A percentile compares a stretch with the other conserved stretches of the same genome.
phyloP scores from a whole-genome alignment of 495 filamentous ascomycete genomes.

The Lasiosphaeria ovina region DNA sequence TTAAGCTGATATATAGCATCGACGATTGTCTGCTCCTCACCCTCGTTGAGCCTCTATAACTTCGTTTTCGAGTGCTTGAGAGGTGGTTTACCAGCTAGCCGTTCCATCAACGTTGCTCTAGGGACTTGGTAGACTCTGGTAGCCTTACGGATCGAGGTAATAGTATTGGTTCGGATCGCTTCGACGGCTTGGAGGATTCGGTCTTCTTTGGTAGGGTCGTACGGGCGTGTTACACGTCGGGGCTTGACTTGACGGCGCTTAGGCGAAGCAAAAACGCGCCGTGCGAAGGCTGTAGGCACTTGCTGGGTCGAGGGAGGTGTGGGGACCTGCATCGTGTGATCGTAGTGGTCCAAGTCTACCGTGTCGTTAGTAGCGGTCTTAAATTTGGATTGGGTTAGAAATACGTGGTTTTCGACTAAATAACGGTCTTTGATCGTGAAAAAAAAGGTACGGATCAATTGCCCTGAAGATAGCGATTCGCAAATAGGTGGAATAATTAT shows the following conservation, averaged over 20 bases:
- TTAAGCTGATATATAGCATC: constrained; percentile 1
- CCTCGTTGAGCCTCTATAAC: background rate
- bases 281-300: background rate
- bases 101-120: background rate
- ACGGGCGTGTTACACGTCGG: background rate
- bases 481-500: background rate
- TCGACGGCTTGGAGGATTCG: background rate
- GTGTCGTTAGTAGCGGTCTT: background rate
- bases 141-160: constrained; percentile 1
- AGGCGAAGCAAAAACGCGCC: background rate
- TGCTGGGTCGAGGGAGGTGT: background rate
- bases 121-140: background rate
- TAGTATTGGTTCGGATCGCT: background rate
- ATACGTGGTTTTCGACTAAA: background rate
- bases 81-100: background rate
- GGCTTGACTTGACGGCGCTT: background rate
- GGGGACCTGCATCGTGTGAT: background rate
- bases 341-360: background rate
- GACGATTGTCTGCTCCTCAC: background rate
- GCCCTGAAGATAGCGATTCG: background rate
- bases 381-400: background rate
- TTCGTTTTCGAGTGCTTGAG: background rate
- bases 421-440: background rate
- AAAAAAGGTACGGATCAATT: background rate
- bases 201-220: background rate